A percentile compares a stretch with the other conserved stretches of the same genome.
Conservation (phyloP, 2,329 filamentous ascomycete genomes). For the Venturia nashicola region DNA sequence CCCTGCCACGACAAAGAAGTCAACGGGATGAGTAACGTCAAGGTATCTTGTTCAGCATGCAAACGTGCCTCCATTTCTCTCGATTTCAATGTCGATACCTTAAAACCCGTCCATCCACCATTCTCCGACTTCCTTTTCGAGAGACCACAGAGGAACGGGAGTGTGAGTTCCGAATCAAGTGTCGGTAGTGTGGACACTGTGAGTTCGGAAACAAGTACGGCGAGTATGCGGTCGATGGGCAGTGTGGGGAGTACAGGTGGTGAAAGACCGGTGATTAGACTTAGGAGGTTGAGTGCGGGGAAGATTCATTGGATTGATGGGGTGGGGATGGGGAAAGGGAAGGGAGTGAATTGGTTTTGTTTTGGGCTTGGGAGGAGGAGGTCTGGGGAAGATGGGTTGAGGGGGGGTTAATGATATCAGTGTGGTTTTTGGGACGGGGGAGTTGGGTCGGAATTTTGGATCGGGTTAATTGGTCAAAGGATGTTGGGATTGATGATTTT, state of each 20-base stretch:
- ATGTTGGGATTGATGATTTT: no score
- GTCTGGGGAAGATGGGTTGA: not conserved
- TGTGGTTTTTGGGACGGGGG: not conserved
- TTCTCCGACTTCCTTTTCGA: not conserved
- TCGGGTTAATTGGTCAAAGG: not conserved
- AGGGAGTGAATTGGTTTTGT: slow-evolving; percentile 1
- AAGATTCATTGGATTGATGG: slow-evolving; percentile 3
- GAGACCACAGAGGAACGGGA: not conserved
- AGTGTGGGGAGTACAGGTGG: not conserved
- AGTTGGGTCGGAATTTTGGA: not conserved
- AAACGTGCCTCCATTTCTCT: not conserved
- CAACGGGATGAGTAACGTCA: slow-evolving; percentile 8
- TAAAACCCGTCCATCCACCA: not conserved
- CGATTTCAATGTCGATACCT: not conserved
- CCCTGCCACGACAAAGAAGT: slow-evolving; percentile 5
- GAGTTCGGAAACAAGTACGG: not conserved
- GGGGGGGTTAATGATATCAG: not conserved
- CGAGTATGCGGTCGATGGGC: not conserved
- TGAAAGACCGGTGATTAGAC: not conserved
- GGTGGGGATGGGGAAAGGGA: not conserved
- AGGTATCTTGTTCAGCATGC: slow-evolving; percentile 6
- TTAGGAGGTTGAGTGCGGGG: not conserved
- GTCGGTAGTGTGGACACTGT: no score
- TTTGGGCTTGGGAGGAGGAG: not conserved
- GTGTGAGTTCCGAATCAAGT: not conserved